These are phyloP conservation scores for Rhodotorula sp. DNA, from an alignment of 1,284 basidiomycete species.

Conservation along the genomic window DNA sequence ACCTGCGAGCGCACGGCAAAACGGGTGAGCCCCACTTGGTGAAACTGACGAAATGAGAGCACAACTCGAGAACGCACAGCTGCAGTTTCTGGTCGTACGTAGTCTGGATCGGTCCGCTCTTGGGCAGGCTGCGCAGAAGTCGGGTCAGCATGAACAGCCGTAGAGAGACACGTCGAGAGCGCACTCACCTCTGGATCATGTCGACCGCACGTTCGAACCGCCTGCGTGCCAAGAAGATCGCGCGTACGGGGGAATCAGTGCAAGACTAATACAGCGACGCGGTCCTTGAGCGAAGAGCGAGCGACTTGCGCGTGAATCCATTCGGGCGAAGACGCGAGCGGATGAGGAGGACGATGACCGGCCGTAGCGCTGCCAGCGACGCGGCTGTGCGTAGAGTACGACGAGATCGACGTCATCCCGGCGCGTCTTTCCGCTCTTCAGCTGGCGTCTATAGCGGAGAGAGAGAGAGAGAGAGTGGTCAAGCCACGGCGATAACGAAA, in stretches of 20 bases:
- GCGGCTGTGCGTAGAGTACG: conserved; percentile 11
- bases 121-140: conserved; percentile 61
- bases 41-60: neutral
- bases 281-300: no score
- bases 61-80: conserved; percentile 58
- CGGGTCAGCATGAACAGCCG: neutral
- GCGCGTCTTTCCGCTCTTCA: no score
- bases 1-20: neutral
- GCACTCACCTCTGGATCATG: conserved; percentile 69
- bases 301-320: conserved; percentile 29
- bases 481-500: no score
- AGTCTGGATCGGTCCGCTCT: conserved; percentile 92
- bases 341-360: conserved; percentile 9
- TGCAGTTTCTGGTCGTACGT: conserved; percentile 93
- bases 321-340: conserved; percentile 14
- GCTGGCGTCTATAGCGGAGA: neutral
- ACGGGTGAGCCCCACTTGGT: neutral
- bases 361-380: neutral
- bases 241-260: no score
- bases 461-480: no score
- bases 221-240: conserved; percentile 40
- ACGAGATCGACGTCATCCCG: conserved; percentile 5
- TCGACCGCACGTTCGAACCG: conserved; percentile 93
- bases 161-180: neutral
- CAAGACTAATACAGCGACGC: no score